Conservation (phyloP, 176 grass and related monocot species). For the Bolboschoenus planiculmis region DNA sequence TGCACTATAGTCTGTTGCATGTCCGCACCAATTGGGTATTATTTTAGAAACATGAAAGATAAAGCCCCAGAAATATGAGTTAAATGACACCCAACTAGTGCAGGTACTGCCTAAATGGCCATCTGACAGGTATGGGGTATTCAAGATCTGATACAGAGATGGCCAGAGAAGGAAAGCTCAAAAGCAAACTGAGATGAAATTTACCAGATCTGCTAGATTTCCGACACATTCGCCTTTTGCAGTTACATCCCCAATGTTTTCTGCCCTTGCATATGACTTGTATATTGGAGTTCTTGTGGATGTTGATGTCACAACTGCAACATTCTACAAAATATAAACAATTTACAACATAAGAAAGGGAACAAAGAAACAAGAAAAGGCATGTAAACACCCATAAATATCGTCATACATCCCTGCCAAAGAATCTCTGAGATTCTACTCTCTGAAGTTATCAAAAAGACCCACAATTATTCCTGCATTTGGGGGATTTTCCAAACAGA, state of each 20-base stretch:
- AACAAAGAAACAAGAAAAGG: background rate
- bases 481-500: background rate
- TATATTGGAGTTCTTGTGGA: slow-evolving; percentile 96
- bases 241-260: slow-evolving; percentile 99
- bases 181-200: slow-evolving; percentile 14
- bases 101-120: no score
- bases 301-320: slow-evolving; percentile 93
- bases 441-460: background rate
- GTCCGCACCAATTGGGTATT: no score
- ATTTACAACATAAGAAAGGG: slow-evolving; percentile 19
- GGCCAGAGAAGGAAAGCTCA: background rate
- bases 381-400: background rate
- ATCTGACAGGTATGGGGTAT: no score
- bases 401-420: background rate
- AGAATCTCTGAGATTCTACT: background rate
- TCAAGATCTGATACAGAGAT: no score
- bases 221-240: slow-evolving; percentile 97
- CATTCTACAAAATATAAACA: slow-evolving; percentile 6
- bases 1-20: no score
- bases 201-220: slow-evolving; percentile 98
- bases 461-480: background rate
- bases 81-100: no score
- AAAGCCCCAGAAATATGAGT: no score
- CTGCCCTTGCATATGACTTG: slow-evolving; percentile 94
- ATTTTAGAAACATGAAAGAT: no score